Base-by-base conservation (phyloP, 2,329 filamentous ascomycete genomes). In the Clarireedia hainanense region DNA sequence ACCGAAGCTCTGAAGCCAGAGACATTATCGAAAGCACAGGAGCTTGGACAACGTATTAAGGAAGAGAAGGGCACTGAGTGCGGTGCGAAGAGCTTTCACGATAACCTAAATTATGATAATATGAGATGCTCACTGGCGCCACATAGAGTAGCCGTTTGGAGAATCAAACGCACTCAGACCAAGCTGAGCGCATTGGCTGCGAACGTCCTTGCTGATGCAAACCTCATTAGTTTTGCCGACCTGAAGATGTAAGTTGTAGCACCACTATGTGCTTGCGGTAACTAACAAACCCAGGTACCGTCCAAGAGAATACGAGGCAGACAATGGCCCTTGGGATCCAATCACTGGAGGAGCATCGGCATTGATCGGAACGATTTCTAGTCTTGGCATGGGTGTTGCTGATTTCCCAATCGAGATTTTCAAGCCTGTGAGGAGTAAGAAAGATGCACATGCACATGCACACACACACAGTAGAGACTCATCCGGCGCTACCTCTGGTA, bases 361-460 rank as follows among this genome's bases (percentile, higher is more conserved):
- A 0, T 72, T 96, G 0, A 75, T 95, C n/a, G 87, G 88, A 5
- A 92, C 91, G n/a, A 76, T 94, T 47, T 84, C 86, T 26, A 86
- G 81, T 40, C 85, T 96, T 56, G 81, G 88, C 65, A 87, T 95
- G 80, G 89, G 89, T 1, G 78, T 95, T 42, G 88, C 88, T 1
- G 90, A 95, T 65, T 79, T 85, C 62, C 82, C 82, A 2, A 72
- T 78, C 17, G 78, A 82, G 57, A 69, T 84, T 5, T 80, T 83
- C 68, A 78, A 75, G 55, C 60, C 55, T 10, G 62, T 67, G 15
- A 65, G 65, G 37, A 60, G 61, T 27, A 62, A 57, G n/a, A 61
- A 57, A 51, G 56, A 58, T 47, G 59, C 45, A 39, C 49, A 48
- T 36, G 56, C 42, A 48, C 43, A 52, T 37, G 59, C 45, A 39